Percentiles rank a stretch among this genome's conserved stretches.
phyloP scores from a whole-genome alignment of 2,329 filamentous ascomycete species.

The Diplodia scrobiculata region DNA sequence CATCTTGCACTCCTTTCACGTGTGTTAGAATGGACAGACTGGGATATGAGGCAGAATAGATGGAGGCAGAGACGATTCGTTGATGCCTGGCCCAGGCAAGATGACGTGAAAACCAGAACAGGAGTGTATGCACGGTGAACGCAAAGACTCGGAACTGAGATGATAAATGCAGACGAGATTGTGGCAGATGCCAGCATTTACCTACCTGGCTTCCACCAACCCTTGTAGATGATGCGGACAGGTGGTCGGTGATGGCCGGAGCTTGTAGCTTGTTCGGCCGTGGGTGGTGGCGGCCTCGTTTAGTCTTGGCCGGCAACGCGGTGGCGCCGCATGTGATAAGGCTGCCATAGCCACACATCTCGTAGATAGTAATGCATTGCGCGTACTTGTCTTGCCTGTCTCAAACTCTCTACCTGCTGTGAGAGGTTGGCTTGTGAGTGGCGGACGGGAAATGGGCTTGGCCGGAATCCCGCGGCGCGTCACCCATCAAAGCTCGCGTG shows the following conservation, averaged over 20 bases:
- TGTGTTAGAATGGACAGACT: not conserved
- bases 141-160: not conserved
- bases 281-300: slow-evolving; percentile 12
- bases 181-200: not conserved
- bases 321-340: not conserved
- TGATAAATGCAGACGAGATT: not conserved
- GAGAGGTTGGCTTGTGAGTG: not conserved
- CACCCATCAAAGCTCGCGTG: slow-evolving; percentile 12
- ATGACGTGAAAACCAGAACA: not conserved
- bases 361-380: not conserved
- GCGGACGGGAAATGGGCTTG: not conserved
- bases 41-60: not conserved
- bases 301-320: slow-evolving; percentile 11
- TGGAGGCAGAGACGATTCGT: not conserved
- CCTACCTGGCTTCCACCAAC: not conserved
- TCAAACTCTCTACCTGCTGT: not conserved
- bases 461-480: slow-evolving; percentile 9
- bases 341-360: not conserved
- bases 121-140: not conserved
- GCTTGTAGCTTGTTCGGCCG: not conserved
- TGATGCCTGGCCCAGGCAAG: slow-evolving; percentile 10
- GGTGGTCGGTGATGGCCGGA: slow-evolving; percentile 16
- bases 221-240: slow-evolving; percentile 15
- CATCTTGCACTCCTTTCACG: slow-evolving; percentile 33
- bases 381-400: not conserved